phyloP scores from a whole-genome alignment of 2,329 filamentous ascomycete species.

The Neobulgaria alba region DNA sequence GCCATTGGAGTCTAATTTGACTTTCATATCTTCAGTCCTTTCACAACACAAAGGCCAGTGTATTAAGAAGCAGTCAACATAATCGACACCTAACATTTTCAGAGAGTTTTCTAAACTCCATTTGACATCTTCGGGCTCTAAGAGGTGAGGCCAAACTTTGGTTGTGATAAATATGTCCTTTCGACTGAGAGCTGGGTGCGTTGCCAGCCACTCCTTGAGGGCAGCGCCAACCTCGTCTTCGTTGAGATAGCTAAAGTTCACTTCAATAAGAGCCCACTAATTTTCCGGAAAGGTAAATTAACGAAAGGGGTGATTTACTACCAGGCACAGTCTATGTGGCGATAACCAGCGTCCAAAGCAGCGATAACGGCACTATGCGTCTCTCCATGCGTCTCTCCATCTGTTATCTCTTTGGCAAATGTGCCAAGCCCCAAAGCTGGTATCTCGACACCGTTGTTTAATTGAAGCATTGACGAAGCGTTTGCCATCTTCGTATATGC shows the following conservation, averaged over 20 bases:
- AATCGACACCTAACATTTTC: constrained; percentile 64
- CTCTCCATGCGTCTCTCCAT: constrained; percentile 40
- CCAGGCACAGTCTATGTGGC: constrained; percentile 63
- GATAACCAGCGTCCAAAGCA: constrained; percentile 59
- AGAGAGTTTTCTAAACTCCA: constrained; percentile 65
- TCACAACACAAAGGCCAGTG: constrained; percentile 77
- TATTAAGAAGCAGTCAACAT: constrained; percentile 73
- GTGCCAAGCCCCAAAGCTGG: constrained; percentile 38
- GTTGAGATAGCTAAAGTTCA: constrained; percentile 72
- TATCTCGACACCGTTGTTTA: constrained; percentile 31
- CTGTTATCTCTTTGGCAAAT: constrained; percentile 27
- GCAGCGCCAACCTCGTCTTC: constrained; percentile 77
- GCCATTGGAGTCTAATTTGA: constrained; percentile 41
- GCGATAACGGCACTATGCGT: constrained; percentile 41
- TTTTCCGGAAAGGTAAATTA: too few relatives aligned
- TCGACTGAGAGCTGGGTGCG: constrained; percentile 57
- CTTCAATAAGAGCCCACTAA: too few relatives aligned
- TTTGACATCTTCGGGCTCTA: constrained; percentile 52
- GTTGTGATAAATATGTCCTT: constrained; percentile 77
- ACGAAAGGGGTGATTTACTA: too few relatives aligned
- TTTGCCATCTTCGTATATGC: too few relatives aligned
- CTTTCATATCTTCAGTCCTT: constrained; percentile 63
- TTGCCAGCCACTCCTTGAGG: constrained; percentile 60
- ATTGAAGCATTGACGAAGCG: constrained; percentile 26
- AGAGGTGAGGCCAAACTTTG: constrained; percentile 79